A percentile compares a stretch with the other conserved stretches of the same genome.
These are phyloP conservation scores for Aureobasidium sp. DNA, from an alignment of 2,329 filamentous ascomycete genomes.

Conservation along the genomic window DNA sequence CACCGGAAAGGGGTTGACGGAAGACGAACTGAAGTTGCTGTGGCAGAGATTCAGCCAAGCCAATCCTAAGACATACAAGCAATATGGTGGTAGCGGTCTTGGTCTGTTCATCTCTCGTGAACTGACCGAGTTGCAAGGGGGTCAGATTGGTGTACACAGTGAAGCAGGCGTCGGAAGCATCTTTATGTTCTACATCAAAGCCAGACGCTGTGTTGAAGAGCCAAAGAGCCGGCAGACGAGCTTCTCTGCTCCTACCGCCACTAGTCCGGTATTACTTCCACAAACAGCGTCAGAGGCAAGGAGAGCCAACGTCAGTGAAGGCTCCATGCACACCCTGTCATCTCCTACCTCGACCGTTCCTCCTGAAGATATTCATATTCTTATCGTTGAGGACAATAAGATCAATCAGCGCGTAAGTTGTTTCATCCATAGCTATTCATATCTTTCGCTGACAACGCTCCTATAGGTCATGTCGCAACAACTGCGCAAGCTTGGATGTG, in stretches of 20 bases:
- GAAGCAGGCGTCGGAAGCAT: constrained; percentile 53
- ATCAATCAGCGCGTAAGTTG: constrained; percentile 22
- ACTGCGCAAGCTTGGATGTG: constrained; percentile 23
- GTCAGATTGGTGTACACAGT: constrained; percentile 57
- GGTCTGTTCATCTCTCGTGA: constrained; percentile 61
- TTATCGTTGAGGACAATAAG: constrained; percentile 26
- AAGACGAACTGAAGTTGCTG: constrained; percentile 36
- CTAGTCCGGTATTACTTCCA: not conserved
- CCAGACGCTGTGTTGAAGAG: constrained; percentile 35
- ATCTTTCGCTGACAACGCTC: not conserved
- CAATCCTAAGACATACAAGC: constrained; percentile 57
- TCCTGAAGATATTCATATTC: constrained; percentile 13
- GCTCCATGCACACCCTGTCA: not conserved
- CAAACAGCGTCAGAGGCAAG: not conserved
- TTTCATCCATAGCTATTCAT: too few species aligned
- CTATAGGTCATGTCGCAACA: constrained; percentile 23
- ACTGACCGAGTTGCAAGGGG: constrained; percentile 60
- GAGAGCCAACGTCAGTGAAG: constrained; percentile 1
- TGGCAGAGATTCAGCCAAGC: constrained; percentile 64
- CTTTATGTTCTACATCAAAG: constrained; percentile 60
- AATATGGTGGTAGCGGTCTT: constrained; percentile 62
- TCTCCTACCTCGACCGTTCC: not conserved
- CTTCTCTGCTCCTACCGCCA: constrained; percentile 1
- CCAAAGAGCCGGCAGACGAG: not conserved
- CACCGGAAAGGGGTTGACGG: constrained; percentile 30